Evolutionary conservation across 1,284 basidiomycete species (phyloP).

Genomic region (Tilletia setariae): DNA sequence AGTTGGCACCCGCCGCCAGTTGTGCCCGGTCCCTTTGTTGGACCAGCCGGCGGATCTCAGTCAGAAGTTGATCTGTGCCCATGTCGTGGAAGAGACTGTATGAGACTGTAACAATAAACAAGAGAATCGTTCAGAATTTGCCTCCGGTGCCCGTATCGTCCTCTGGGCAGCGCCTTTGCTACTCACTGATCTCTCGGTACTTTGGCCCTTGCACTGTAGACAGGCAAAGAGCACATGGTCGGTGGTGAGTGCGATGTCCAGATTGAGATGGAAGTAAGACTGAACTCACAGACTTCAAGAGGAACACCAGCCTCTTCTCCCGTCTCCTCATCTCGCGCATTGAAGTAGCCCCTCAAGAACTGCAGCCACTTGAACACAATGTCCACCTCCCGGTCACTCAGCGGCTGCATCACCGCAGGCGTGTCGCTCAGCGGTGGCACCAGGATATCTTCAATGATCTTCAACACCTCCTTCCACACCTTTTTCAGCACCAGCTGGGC

Average conservation of each 20-base stretch:
- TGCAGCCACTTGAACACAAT: constrained; percentile 98
- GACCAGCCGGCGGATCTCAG: constrained; percentile 89
- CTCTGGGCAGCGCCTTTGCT: background rate
- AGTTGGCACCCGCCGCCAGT: constrained; percentile 65
- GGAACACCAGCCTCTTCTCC: constrained; percentile 62
- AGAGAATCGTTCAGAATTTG: too few relatives aligned
- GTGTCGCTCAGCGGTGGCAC: constrained; percentile 86
- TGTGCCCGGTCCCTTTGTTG: constrained; percentile 59
- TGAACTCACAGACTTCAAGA: constrained; percentile 62
- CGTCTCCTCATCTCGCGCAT: constrained; percentile 85
- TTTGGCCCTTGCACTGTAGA: constrained; percentile 80
- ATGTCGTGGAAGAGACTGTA: constrained; percentile 50
- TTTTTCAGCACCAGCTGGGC: constrained; percentile 89
- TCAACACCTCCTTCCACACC: constrained; percentile 94
- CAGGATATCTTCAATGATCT: constrained; percentile 79
- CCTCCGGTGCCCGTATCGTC: too few relatives aligned
- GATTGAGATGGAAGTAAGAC: background rate
- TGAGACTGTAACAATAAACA: too few relatives aligned
- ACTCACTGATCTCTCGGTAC: constrained; percentile 65
- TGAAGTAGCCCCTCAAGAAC: constrained; percentile 80
- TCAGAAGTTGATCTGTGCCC: constrained; percentile 57
- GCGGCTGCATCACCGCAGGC: constrained; percentile 82
- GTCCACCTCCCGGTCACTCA: constrained; percentile 92
- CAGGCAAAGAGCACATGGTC: background rate
- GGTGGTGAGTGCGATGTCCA: background rate